A percentile compares a stretch with the other conserved stretches of the same genome.
Conservation (phyloP, 2,329 filamentous ascomycete species). For the Botrytis galanthina region DNA sequence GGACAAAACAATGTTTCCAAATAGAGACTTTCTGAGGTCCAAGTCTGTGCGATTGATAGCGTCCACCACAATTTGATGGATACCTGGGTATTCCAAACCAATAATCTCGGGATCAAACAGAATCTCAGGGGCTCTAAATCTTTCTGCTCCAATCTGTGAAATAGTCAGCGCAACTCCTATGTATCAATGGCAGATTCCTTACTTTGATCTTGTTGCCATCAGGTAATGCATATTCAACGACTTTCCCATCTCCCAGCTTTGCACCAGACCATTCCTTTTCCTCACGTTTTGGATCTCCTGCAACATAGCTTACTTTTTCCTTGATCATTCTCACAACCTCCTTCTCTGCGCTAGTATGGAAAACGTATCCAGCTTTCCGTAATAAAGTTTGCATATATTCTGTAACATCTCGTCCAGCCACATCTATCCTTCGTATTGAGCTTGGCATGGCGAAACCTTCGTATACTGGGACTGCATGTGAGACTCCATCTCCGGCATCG, state of each 20-base stretch:
- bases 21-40: conserved; percentile 89
- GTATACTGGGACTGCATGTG: conserved; percentile 95
- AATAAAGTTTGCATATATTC: conserved; percentile 90
- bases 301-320: conserved; percentile 89
- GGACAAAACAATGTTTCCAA: conserved; percentile 95
- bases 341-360: conserved; percentile 98
- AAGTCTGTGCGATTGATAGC: conserved; percentile 93
- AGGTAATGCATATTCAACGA: conserved; percentile 82
- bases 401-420: conserved; percentile 92
- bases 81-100: conserved; percentile 90
- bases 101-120: conserved; percentile 97
- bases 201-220: conserved; percentile 94
- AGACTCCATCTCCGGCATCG: conserved; percentile 93
- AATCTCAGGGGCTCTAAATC: conserved; percentile 94
- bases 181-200: conserved; percentile 24
- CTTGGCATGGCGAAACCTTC: conserved; percentile 97
- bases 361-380: conserved; percentile 88
- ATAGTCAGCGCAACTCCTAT: conserved; percentile 22
- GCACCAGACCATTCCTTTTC: conserved; percentile 92
- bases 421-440: conserved; percentile 92
- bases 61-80: conserved; percentile 97
- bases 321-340: conserved; percentile 98
- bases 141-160: conserved; percentile 77
- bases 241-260: conserved; percentile 74
- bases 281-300: conserved; percentile 84